Percentiles rank a stretch among this genome's conserved stretches.
Evolutionary conservation across 176 grass and related monocot genomes (phyloP).

Genomic region (bread wheat (Triticum aestivum)): IWGSC_CS_RefSeq_v2.1 NC_057801.1:789403752-789404251

Average conservation of each 20-base stretch:
- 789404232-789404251: background rate
- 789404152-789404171: background rate
- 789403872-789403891: background rate
- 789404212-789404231: background rate
- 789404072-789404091: background rate
- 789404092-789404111: background rate
- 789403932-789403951: background rate
- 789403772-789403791: background rate
- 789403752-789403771: conserved; percentile 16
- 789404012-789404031: background rate
- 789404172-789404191: background rate
- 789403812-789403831: background rate
- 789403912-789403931: background rate
- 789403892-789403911: background rate
- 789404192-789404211: background rate
- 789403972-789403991: background rate
- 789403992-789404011: background rate
- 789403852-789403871: background rate
- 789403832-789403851: background rate
- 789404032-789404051: conserved; percentile 2
- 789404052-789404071: background rate
- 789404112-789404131: background rate
- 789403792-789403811: background rate
- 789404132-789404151: background rate
- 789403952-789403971: background rate